These are phyloP conservation scores for Lunularia cruciata DNA, from an alignment of 225 moss, liverwort and hornwort species.

Conservation along the genomic window DNA sequence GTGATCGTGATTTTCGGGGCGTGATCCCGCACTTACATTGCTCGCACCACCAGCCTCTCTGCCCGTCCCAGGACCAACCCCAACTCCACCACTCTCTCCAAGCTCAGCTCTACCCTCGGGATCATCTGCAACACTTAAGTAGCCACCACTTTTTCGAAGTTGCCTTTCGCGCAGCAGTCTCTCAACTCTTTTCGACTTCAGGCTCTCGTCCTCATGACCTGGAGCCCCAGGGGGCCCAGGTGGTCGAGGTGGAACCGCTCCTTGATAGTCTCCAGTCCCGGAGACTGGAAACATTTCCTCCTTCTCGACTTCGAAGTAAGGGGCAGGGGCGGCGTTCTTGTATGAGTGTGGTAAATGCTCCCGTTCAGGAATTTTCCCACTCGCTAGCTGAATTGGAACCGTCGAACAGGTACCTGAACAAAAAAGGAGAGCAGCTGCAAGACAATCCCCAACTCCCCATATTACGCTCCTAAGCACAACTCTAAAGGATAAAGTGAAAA, in stretches of 20 bases:
- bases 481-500: background rate
- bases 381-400: no score
- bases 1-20: background rate
- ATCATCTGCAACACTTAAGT: slow-evolving; percentile 51
- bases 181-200: slow-evolving; percentile 55
- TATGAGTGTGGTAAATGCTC: background rate
- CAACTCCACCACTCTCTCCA: slow-evolving; percentile 50
- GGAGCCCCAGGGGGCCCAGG: no score
- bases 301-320: background rate
- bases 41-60: slow-evolving; percentile 19
- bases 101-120: slow-evolving; percentile 45
- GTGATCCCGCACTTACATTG: background rate
- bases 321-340: background rate
- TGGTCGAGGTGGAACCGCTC: background rate
- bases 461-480: background rate
- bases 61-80: slow-evolving; percentile 39
- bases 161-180: slow-evolving; percentile 75
- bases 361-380: background rate
- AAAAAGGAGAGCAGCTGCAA: background rate
- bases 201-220: background rate
- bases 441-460: slow-evolving; percentile 9
- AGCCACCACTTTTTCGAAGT: slow-evolving; percentile 48
- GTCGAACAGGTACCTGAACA: slow-evolving; percentile 1
- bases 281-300: slow-evolving; percentile 17
- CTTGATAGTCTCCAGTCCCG: slow-evolving; percentile 15